Conservation (phyloP, 331 rosid genomes). For the Rosa hybrid region DNA sequence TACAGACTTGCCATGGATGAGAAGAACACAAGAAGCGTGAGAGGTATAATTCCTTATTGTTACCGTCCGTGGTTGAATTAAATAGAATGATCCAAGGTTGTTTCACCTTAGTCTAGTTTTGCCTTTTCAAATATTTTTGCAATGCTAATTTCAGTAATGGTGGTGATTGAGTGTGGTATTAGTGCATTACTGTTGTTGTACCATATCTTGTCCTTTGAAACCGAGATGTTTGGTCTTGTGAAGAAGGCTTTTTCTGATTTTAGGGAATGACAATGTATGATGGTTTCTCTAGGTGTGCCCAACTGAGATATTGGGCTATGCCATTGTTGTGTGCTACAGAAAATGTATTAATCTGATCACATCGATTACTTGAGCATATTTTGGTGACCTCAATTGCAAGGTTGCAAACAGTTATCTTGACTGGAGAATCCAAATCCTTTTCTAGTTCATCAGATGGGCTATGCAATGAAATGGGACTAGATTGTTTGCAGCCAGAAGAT, state of each 20-base stretch:
- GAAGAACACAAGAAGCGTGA: slow-evolving; percentile 53
- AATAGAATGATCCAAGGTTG: slow-evolving; percentile 35
- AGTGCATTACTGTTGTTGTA: slow-evolving; percentile 36
- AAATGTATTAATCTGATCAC: slow-evolving; percentile 21
- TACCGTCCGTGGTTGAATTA: slow-evolving; percentile 25
- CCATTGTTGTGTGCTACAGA: slow-evolving; percentile 15
- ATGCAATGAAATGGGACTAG: not conserved
- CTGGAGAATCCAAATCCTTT: not conserved
- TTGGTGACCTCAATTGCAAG: slow-evolving; percentile 4
- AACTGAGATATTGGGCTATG: slow-evolving; percentile 11
- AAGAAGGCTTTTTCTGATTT: slow-evolving; percentile 25
- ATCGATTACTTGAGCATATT: slow-evolving; percentile 23
- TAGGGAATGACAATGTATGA: slow-evolving; percentile 27
- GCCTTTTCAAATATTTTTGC: slow-evolving; percentile 21
- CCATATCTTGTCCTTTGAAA: slow-evolving; percentile 29
- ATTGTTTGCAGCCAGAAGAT: not conserved
- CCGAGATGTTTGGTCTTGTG: slow-evolving; percentile 29
- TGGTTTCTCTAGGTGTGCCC: slow-evolving; percentile 20
- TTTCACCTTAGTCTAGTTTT: slow-evolving; percentile 29
- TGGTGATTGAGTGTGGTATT: slow-evolving; percentile 44
- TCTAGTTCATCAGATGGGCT: not conserved
- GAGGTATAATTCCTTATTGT: slow-evolving; percentile 44
- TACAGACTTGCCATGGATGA: slow-evolving; percentile 73
- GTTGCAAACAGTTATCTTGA: not conserved
- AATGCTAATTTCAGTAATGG: slow-evolving; percentile 56